Evolutionary conservation across 108 stramenopile species (phyloP).

Genomic region (Nannochloropsis salina): DNA sequence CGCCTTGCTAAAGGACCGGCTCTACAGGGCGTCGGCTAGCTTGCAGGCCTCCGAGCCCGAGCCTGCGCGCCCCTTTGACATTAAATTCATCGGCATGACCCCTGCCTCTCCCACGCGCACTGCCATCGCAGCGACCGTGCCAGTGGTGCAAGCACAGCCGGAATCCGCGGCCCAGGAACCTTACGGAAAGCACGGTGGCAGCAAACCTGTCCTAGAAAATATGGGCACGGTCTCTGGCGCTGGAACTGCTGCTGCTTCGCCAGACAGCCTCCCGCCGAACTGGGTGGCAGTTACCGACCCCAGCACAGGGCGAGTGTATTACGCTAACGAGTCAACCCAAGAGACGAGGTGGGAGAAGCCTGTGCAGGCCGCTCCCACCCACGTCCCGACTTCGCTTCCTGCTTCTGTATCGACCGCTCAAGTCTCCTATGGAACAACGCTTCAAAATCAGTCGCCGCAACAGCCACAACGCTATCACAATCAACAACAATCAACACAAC

Average conservation of each 20-base stretch:
- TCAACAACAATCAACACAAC: too few relatives aligned
- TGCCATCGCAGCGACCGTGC: not conserved
- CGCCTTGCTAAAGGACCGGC: conserved; percentile 6
- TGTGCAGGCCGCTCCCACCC: not conserved
- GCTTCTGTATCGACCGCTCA: not conserved
- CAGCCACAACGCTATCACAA: not conserved
- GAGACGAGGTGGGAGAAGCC: conserved; percentile 17
- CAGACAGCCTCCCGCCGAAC: not conserved
- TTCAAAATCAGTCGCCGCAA: not conserved
- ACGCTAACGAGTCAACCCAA: not conserved
- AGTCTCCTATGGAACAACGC: not conserved
- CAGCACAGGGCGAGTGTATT: not conserved
- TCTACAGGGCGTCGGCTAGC: not conserved
- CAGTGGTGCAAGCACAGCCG: not conserved
- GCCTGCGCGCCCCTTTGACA: conserved; percentile 1
- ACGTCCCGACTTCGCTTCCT: not conserved
- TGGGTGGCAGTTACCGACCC: conserved; percentile 16
- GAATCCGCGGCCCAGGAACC: not conserved
- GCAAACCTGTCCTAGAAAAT: not conserved
- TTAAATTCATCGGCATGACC: conserved; percentile 8
- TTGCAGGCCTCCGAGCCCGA: not conserved
- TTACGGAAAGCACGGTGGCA: not conserved
- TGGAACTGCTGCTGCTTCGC: conserved; percentile 1
- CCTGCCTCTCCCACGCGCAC: not conserved
- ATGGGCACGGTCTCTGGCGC: not conserved